A percentile compares a stretch with the other conserved stretches of the same genome.
phyloP scores from a whole-genome alignment of 176 grass and related monocot species.

The Oryza nivara region DNA sequence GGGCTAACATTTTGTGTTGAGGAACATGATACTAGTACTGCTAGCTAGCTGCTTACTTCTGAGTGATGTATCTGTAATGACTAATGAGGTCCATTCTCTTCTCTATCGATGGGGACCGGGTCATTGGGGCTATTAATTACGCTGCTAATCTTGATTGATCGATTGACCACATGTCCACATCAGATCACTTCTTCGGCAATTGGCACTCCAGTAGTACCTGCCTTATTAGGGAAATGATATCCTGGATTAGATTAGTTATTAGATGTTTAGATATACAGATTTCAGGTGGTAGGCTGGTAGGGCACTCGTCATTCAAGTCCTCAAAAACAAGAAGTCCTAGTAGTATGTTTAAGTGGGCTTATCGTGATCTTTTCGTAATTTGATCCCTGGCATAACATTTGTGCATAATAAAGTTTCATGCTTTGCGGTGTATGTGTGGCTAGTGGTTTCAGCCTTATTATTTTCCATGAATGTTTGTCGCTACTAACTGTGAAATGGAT shows the following conservation, averaged over 20 bases:
- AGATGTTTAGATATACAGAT: background rate
- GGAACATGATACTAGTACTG: too few relatives aligned
- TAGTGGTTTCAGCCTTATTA: background rate
- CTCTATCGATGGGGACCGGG: constrained; percentile 3
- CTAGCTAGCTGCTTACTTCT: background rate
- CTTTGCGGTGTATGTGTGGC: background rate
- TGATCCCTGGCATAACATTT: background rate
- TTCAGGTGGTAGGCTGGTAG: background rate
- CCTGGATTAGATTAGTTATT: constrained; percentile 1
- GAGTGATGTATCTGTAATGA: background rate
- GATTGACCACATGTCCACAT: background rate
- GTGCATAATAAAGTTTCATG: background rate
- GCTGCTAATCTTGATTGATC: background rate
- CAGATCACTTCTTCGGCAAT: background rate
- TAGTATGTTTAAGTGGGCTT: background rate
- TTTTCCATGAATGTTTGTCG: background rate
- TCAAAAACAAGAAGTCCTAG: background rate
- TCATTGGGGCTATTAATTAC: background rate
- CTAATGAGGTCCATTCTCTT: background rate
- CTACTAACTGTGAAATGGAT: background rate
- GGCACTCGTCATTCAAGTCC: background rate
- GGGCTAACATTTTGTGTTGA: background rate
- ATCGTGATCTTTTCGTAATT: background rate
- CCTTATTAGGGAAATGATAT: background rate
- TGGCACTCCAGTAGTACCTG: background rate